phyloP scores from a whole-genome alignment of 495 filamentous ascomycete species.

The Aeminium ludgeri region DNA sequence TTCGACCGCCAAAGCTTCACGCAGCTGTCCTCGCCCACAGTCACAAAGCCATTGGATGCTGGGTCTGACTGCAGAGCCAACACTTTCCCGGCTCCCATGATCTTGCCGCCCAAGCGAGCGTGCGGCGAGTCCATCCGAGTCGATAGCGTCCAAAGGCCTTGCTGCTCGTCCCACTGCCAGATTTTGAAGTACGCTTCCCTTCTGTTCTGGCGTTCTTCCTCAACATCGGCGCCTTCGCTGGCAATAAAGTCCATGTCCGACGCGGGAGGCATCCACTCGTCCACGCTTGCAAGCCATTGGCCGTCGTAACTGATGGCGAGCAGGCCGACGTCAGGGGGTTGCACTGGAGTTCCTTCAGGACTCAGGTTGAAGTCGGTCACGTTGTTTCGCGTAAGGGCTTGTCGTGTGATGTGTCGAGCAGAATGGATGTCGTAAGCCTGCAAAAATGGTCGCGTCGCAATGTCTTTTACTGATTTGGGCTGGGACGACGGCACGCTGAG shows the following conservation, averaged over 20 bases:
- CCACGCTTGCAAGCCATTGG: slow-evolving; percentile 79
- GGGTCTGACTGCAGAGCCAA: slow-evolving; percentile 57
- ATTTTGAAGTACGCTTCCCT: slow-evolving; percentile 73
- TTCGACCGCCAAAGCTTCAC: slow-evolving; percentile 66
- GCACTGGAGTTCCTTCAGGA: slow-evolving; percentile 47
- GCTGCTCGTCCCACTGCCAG: slow-evolving; percentile 58
- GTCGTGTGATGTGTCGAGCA: slow-evolving; percentile 56
- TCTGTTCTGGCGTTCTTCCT: slow-evolving; percentile 31
- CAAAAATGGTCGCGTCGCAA: slow-evolving; percentile 29
- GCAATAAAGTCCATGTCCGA: slow-evolving; percentile 41
- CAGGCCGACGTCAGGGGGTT: slow-evolving; percentile 56
- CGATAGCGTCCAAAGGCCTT: slow-evolving; percentile 51
- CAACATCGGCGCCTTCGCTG: slow-evolving; percentile 26
- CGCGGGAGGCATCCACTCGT: slow-evolving; percentile 65
- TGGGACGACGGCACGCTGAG: slow-evolving; percentile 38
- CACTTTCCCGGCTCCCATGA: slow-evolving; percentile 34
- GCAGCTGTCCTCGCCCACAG: slow-evolving; percentile 60
- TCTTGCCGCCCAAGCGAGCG: slow-evolving; percentile 24
- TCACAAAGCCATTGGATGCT: slow-evolving; percentile 51
- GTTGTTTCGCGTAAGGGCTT: slow-evolving; percentile 78
- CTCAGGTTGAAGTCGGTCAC: slow-evolving; percentile 60
- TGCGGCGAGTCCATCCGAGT: slow-evolving; percentile 76
- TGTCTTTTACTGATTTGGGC: slow-evolving; percentile 16
- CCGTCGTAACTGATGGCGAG: slow-evolving; percentile 62
- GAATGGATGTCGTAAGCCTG: slow-evolving; percentile 73